A percentile compares a stretch with the other conserved stretches of the same genome.
These are phyloP conservation scores for Carpinus viminea DNA, from an alignment of 306 rosid species.

Conservation along the genomic window DNA sequence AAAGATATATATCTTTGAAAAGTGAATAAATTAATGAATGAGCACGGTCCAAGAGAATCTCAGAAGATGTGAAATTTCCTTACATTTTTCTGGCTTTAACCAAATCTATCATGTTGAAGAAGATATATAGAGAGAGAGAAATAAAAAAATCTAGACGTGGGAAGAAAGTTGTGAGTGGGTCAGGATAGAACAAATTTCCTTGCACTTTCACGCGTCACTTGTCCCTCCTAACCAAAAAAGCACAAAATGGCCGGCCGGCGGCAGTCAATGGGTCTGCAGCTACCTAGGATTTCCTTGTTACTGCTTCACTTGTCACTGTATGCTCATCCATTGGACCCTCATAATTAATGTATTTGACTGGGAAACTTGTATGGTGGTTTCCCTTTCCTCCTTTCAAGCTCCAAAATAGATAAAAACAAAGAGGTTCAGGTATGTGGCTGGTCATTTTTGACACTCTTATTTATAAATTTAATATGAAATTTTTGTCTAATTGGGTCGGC, in stretches of 20 bases:
- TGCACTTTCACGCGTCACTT: constrained; percentile 21
- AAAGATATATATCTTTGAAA: too few species aligned
- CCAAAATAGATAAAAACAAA: too few species aligned
- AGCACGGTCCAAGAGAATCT: too few species aligned
- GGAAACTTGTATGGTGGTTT: background rate
- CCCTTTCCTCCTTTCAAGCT: too few species aligned
- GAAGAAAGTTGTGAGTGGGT: background rate
- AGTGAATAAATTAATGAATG: too few species aligned
- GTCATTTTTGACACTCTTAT: too few species aligned
- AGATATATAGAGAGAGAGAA: background rate
- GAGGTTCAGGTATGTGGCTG: too few species aligned
- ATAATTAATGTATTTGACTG: too few species aligned
- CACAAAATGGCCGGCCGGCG: background rate
- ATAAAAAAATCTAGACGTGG: background rate
- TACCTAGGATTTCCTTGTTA: background rate
- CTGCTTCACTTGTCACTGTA: background rate
- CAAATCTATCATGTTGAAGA: background rate
- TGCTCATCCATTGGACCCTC: background rate
- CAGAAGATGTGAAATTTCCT: too few species aligned
- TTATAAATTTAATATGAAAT: too few species aligned
- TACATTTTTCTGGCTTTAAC: too few species aligned
- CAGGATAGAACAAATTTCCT: constrained; percentile 25
- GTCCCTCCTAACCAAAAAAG: background rate
- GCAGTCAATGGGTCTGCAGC: background rate
- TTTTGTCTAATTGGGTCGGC: too few species aligned